Percentiles rank a stretch among this genome's conserved stretches.
Conservation (phyloP, 2,329 filamentous ascomycete genomes). For the Ascochyta clinopodiicola region DNA sequence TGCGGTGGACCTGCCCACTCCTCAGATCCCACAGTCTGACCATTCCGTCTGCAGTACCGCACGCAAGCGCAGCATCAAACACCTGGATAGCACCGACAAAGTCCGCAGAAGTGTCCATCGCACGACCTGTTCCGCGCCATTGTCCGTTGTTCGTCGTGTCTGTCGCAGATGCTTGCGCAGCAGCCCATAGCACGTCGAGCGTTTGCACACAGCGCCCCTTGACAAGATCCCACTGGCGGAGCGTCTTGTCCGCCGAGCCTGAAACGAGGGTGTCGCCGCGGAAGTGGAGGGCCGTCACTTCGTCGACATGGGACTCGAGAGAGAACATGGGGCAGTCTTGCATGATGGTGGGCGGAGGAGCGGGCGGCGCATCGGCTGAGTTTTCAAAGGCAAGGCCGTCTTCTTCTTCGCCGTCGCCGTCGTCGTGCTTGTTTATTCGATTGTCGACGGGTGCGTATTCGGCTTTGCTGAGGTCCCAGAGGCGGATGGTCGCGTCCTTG, state of each 20-base stretch:
- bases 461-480: constrained; percentile 93
- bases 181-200: constrained; percentile 96
- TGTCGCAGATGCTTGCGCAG: constrained; percentile 81
- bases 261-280: constrained; percentile 88
- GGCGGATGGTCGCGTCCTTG: constrained; percentile 88
- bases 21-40: constrained; percentile 95
- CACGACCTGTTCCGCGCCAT: constrained; percentile 76
- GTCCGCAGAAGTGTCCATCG: constrained; percentile 74
- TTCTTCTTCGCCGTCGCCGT: constrained; percentile 50
- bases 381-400: constrained; percentile 75
- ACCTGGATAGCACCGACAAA: constrained; percentile 96
- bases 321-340: constrained; percentile 88
- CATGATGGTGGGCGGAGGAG: constrained; percentile 75
- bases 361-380: constrained; percentile 73
- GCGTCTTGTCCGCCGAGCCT: constrained; percentile 94
- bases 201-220: constrained; percentile 98
- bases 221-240: constrained; percentile 96
- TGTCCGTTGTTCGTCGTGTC: constrained; percentile 61
- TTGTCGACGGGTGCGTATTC: constrained; percentile 76
- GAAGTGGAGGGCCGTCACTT: constrained; percentile 94
- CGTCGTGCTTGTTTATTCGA: constrained; percentile 54
- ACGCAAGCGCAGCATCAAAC: constrained; percentile 93
- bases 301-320: constrained; percentile 87
- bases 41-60: constrained; percentile 97
- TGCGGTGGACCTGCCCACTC: constrained; percentile 95